Evolutionary conservation across 768 basidiomycete species (phyloP).

Genomic region (Lentinula boryana): DNA sequence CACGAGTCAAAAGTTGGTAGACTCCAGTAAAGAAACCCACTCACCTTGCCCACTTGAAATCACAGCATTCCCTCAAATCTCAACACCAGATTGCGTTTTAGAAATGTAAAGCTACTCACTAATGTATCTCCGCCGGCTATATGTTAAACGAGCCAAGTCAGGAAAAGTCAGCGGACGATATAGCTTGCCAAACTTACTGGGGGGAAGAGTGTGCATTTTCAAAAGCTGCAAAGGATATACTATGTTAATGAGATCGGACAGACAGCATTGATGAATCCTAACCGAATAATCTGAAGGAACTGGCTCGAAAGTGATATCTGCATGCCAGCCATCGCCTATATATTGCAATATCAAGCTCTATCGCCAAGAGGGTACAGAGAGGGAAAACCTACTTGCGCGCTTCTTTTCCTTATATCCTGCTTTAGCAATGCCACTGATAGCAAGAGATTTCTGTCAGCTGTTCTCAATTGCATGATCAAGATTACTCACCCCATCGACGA

Average conservation of each 20-base stretch:
- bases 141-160: neutral
- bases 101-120: conserved; percentile 17
- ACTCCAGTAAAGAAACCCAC: neutral
- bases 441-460: neutral
- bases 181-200: conserved; percentile 15
- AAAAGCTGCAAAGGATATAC: conserved; percentile 20
- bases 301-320: conserved; percentile 56
- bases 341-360: neutral
- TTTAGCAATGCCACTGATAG: conserved; percentile 30
- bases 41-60: conserved; percentile 33
- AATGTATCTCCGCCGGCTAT: conserved; percentile 37
- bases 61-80: neutral
- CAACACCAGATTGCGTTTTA: neutral
- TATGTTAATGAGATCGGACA: neutral
- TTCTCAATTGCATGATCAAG: neutral
- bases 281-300: conserved; percentile 57
- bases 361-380: neutral
- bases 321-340: conserved; percentile 35
- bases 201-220: conserved; percentile 34
- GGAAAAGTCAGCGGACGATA: neutral
- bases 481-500: conserved; percentile 32
- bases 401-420: conserved; percentile 22
- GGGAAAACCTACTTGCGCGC: conserved; percentile 27
- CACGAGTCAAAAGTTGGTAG: neutral
- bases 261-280: conserved; percentile 1